Conservation (phyloP, 192 early-diverging fungal species). For the Powellomyces hirtus region DNA sequence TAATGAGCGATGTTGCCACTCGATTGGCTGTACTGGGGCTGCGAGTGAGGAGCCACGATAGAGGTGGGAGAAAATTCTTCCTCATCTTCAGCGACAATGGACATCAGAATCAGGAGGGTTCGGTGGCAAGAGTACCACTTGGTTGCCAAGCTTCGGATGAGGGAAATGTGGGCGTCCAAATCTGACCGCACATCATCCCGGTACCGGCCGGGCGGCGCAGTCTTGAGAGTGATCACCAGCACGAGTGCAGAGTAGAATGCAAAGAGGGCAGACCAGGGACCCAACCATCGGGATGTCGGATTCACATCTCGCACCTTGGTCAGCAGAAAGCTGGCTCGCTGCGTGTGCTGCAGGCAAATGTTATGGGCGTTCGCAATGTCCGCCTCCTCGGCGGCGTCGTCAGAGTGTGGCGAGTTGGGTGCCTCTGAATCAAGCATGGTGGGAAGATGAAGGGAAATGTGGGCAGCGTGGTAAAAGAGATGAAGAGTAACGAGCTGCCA, state of each 20-base stretch:
- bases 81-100: slow-evolving; percentile 6
- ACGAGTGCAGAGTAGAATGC: slow-evolving; percentile 15
- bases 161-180: slow-evolving; percentile 3
- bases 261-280: slow-evolving; percentile 10
- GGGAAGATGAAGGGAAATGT: slow-evolving; percentile 23
- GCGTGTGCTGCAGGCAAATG: slow-evolving; percentile 10
- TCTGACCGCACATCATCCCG: background rate
- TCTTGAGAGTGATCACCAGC: slow-evolving; percentile 12
- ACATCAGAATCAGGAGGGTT: background rate
- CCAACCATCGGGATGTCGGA: background rate
- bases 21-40: no score
- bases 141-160: background rate
- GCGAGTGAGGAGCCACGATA: no score
- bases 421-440: slow-evolving; percentile 1
- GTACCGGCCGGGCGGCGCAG: background rate
- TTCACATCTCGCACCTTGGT: background rate
- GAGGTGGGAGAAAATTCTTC: no score
- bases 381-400: background rate
- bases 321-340: background rate
- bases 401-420: background rate
- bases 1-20: no score
- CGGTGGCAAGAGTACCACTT: background rate
- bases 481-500: slow-evolving; percentile 24
- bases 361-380: background rate
- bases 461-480: slow-evolving; percentile 18